Evolutionary conservation across 768 basidiomycete genomes (phyloP), one percentile per base, ranked within the genome.

Genomic region (Hygrophorus russula): DNA sequence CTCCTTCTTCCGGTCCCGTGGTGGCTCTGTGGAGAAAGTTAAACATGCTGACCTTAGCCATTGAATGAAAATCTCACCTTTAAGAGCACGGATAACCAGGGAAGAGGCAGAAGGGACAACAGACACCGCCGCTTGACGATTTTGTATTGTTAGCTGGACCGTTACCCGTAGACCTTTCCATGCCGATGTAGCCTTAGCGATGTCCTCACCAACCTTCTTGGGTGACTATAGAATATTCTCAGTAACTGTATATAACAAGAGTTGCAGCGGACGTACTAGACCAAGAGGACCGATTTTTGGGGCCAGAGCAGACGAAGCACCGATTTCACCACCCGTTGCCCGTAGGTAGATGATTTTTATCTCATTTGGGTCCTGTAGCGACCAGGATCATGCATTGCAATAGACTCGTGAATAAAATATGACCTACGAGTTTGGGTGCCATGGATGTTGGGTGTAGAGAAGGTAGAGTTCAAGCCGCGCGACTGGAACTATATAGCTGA

Each of bases 131-230:
- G 96, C 96, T 80, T 99, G 96, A 67, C 96, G 91, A 70, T 99
- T 99, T 78, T 98, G 96, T 67, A 98, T 97, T 47, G 94, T 98
- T 48, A 98, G 80, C 67, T 97, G 91, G 53, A 98, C 92, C 52
- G 96, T 98, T 47, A 99, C 94, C 49, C 93, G 90, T 61, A 98
- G 89, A 71, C 96, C 96, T 69, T 99, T 99, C 96, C 96, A 99
- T 62, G 82, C 82, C 38, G 81, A 78, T 48, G 96, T 99, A 46
- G 94, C 94, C 67, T 99, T 99, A 56, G 96, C 96, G 62, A 99
- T 99, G 70, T 99, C 96, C 89, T 99, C 96, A 69, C 96, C 96
- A 68, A 99, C 96, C 74, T 98, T 98, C 75, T 99, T 99, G 56
- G 96, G 96, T 46, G 96, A 97, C 96, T 98, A 54, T 39, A 45